phyloP scores from a whole-genome alignment of 1,284 basidiomycete genomes.

The Cryptococcus sp. region DNA sequence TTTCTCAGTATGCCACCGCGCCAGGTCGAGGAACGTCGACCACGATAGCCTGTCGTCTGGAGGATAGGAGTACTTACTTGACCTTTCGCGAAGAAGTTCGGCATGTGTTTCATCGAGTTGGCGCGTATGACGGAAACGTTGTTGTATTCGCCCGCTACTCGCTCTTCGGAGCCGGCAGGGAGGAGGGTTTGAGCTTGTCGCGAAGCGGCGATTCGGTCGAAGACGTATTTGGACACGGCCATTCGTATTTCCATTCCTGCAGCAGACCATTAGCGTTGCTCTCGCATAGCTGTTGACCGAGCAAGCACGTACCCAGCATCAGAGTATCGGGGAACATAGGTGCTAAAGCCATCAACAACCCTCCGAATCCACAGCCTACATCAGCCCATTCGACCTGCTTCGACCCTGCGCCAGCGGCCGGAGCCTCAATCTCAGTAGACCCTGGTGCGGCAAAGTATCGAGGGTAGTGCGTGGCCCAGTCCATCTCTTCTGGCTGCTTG shows the following conservation, averaged over 20 bases:
- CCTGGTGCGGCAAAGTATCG: constrained; percentile 58
- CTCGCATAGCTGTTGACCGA: neutral
- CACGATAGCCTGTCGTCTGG: too few relatives aligned
- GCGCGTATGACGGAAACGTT: constrained; percentile 94
- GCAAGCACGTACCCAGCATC: constrained; percentile 78
- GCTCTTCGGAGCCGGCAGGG: constrained; percentile 21
- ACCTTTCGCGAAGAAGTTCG: constrained; percentile 91
- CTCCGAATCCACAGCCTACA: constrained; percentile 97
- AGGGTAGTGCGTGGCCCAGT: constrained; percentile 87
- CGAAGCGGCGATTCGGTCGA: constrained; percentile 87
- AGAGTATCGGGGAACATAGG: constrained; percentile 88
- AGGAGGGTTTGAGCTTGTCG: constrained; percentile 61
- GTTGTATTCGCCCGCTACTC: constrained; percentile 65
- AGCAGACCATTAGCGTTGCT: constrained; percentile 42
- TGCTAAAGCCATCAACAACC: constrained; percentile 84
- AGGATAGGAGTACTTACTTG: constrained; percentile 58
- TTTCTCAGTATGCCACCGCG: neutral
- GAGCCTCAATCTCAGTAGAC: neutral
- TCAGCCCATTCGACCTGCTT: constrained; percentile 86
- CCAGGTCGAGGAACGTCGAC: neutral
- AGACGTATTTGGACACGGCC: constrained; percentile 94
- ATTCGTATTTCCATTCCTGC: constrained; percentile 92
- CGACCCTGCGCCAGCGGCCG: neutral
- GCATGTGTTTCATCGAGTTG: constrained; percentile 98
- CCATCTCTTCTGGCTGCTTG: constrained; percentile 70